A percentile compares a stretch with the other conserved stretches of the same genome.
phyloP scores from a whole-genome alignment of 805 yeast species.

The Torulaspora microellipsoides region DNA sequence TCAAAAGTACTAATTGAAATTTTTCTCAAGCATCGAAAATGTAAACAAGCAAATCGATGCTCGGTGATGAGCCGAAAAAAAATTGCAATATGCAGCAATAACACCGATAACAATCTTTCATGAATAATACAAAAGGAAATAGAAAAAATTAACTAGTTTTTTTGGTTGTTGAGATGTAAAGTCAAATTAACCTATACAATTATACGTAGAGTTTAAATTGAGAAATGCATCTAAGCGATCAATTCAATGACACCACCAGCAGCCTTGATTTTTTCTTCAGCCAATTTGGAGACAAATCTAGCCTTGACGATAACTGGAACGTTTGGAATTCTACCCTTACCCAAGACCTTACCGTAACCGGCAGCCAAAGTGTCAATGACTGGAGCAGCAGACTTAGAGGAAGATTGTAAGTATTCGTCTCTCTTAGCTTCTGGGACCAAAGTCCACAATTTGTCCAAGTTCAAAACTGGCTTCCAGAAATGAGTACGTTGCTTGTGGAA shows the following conservation, averaged over 20 bases:
- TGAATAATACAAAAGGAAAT: background rate
- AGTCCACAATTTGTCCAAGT: constrained; percentile 98
- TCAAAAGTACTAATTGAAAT: too few species aligned
- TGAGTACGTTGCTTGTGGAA: constrained; percentile 94
- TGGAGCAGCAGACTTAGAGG: constrained; percentile 90
- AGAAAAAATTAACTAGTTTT: too few species aligned
- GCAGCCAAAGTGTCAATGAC: constrained; percentile 98
- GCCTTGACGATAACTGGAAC: constrained; percentile 99
- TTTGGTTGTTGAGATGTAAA: background rate
- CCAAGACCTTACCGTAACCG: constrained; percentile 99
- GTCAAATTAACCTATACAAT: constrained; percentile 6
- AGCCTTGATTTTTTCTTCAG: constrained; percentile 99
- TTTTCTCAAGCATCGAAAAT: too few species aligned
- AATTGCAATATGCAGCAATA: too few species aligned
- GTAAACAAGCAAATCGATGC: too few species aligned
- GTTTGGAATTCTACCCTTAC: constrained; percentile 97
- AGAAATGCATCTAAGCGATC: constrained; percentile 67
- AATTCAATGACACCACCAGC: constrained; percentile 99
- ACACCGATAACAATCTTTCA: too few species aligned
- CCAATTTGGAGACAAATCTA: constrained; percentile 97
- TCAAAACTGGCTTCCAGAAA: constrained; percentile 97
- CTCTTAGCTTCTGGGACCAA: constrained; percentile 90
- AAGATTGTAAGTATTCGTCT: constrained; percentile 83
- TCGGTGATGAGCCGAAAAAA: too few species aligned
- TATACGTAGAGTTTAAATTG: constrained; percentile 7